A percentile compares a stretch with the other conserved stretches of the same genome.
Conservation (phyloP, 495 filamentous ascomycete species). For the Staphylotrichum tortipilum region DNA sequence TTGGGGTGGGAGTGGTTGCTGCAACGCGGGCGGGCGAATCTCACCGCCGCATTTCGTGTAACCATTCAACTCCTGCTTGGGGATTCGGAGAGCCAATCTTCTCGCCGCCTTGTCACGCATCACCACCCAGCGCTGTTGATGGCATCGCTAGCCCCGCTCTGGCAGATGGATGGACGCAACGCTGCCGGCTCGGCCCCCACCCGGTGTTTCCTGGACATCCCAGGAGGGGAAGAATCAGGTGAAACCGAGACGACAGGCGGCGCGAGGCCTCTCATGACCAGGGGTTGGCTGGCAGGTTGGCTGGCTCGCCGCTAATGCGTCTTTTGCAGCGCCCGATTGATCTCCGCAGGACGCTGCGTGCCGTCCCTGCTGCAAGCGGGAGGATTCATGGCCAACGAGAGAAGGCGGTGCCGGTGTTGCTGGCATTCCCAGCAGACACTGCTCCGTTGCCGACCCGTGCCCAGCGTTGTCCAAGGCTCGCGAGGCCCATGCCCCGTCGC, state of each 20-base stretch:
- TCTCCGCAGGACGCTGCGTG: conserved; percentile 7
- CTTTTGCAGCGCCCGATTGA: conserved; percentile 2
- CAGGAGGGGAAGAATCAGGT: background rate
- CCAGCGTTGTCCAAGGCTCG: no score
- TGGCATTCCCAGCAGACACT: background rate
- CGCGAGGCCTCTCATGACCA: background rate
- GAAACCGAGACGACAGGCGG: background rate
- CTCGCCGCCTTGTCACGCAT: background rate
- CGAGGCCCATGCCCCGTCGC: no score
- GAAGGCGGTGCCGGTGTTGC: background rate
- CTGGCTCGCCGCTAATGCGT: background rate
- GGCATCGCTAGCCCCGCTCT: background rate
- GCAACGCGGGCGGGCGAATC: background rate
- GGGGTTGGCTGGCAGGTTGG: background rate
- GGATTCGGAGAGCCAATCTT: background rate
- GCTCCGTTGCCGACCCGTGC: background rate
- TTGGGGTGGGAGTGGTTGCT: background rate
- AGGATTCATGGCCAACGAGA: background rate
- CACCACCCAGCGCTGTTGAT: background rate
- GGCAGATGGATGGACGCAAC: background rate
- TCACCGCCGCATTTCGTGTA: background rate
- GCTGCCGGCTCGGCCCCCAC: background rate
- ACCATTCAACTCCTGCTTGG: background rate
- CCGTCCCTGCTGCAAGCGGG: conserved; percentile 13
- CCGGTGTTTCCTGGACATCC: background rate